Base-by-base conservation (phyloP, 1,284 basidiomycete genomes). In the Moesziomyces aphidis region DNA sequence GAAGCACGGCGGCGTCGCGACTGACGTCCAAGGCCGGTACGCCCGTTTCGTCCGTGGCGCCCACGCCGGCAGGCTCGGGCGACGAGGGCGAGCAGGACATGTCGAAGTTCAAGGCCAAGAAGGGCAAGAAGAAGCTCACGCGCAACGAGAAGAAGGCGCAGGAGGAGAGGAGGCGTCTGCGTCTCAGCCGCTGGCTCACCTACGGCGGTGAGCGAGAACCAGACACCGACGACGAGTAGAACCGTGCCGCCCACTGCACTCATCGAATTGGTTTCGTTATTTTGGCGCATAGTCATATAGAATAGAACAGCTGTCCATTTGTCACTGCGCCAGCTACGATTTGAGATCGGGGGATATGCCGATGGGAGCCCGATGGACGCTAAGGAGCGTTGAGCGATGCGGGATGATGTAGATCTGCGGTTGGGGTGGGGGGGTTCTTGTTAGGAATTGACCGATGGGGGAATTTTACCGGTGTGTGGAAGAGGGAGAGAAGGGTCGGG, bases 31-130 rank as follows among this genome's bases (percentile, higher is more conserved):
- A 81, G 51, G 80, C 80, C 26, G 82, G 88, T 48, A 85, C 82
- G 23, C 81, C 85, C n/a, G 62, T 74, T 0, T 82, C 80, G 13
- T 81, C 80, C 36, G 86, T 85, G 6, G 83, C 84, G 0, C 83
- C 84, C 45, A 86, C 86, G 21, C 87, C 86, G 17, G 86, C 84
- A 6, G 84, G 80, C 4, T 85, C 83, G 15, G 88, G 85, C 57
- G 87, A 86, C 57, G 86, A 87, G 56, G 82, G 76, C 7, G 85
- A 85, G 34, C 76, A 80, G 51, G 80, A 83, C 64, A 83, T 82
- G 79, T 74, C 71, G 47, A 83, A 82, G 65, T 75, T 83, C 66
- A 84, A 84, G 74, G 80, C 77, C 43, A 82, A 78, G 62, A 83
- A 83, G 76, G 78, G 78, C 55, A 84, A 84, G 79, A 84, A 83